phyloP scores from a whole-genome alignment of 805 yeast genomes.

The Metschnikowia lachancei region DNA sequence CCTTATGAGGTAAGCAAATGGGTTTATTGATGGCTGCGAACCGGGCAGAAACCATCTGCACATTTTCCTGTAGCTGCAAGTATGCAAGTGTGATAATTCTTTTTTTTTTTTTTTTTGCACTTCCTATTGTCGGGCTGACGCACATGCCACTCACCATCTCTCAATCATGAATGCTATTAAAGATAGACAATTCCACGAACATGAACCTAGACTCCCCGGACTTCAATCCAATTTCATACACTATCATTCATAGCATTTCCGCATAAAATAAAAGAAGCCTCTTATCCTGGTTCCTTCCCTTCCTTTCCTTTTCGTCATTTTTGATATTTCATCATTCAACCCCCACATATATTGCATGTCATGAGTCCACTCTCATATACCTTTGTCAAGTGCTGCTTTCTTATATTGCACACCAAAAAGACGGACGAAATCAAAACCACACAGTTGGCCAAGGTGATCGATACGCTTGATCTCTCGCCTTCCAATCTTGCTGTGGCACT shows the following conservation, averaged over 20 bases:
- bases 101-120: conserved; percentile 1
- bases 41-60: conserved; percentile 13
- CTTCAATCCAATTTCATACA: not conserved
- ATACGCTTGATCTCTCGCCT: conserved; percentile 18
- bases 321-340: not conserved
- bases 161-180: conserved; percentile 7
- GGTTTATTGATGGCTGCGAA: conserved; percentile 11
- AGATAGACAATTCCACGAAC: conserved; percentile 10
- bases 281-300: no score
- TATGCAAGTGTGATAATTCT: not conserved
- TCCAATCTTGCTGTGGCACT: conserved; percentile 19
- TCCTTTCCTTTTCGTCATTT: no score
- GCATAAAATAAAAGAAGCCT: no score
- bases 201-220: no score
- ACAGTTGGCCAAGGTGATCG: conserved; percentile 16
- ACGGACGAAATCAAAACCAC: conserved; percentile 3
- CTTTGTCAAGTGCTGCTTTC: conserved; percentile 16
- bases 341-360: not conserved
- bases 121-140: conserved; percentile 11
- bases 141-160: conserved; percentile 5
- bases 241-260: not conserved
- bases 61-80: conserved; percentile 11
- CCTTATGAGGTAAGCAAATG: not conserved
- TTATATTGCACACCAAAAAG: conserved; percentile 7
- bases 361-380: conserved; percentile 14